These are phyloP conservation scores for Nitzschia sp. DNA, from an alignment of 108 stramenopile species.

Conservation along the genomic window DNA sequence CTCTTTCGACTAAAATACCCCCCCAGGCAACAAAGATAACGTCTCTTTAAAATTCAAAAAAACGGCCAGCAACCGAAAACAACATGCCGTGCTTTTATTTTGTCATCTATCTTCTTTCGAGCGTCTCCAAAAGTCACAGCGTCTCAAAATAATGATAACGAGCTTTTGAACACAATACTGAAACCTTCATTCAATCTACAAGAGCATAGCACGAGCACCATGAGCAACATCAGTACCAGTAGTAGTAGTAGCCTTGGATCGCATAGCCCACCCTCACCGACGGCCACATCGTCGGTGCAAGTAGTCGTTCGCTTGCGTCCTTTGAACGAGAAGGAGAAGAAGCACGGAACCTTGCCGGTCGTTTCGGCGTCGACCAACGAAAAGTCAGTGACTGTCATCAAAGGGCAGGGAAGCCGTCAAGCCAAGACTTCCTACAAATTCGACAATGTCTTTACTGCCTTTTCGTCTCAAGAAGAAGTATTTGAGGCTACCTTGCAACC, in stretches of 20 bases:
- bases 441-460: conserved; percentile 80
- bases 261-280: conserved; percentile 8
- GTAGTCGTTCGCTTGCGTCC: conserved; percentile 82
- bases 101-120: too few species aligned
- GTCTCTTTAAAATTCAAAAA: too few species aligned
- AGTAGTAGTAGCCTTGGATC: not conserved
- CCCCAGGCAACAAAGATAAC: too few species aligned
- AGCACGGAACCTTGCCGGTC: conserved; percentile 68
- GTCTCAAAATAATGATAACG: too few species aligned
- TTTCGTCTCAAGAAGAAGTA: conserved; percentile 77
- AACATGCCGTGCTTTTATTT: too few species aligned
- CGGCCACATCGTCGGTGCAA: conserved; percentile 49
- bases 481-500: conserved; percentile 79
- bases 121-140: too few species aligned
- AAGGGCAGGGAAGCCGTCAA: conserved; percentile 65
- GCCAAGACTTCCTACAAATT: conserved; percentile 52
- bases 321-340: conserved; percentile 66
- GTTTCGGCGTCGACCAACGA: conserved; percentile 69
- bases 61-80: too few species aligned
- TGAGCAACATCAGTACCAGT: too few species aligned
- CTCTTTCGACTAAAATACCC: too few species aligned
- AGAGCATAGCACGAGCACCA: too few species aligned
- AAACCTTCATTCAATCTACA: too few species aligned
- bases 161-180: too few species aligned
- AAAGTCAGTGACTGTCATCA: conserved; percentile 73